Conservation (phyloP, 1,284 basidiomycete species). For the Melampsora larici-populina region DNA sequence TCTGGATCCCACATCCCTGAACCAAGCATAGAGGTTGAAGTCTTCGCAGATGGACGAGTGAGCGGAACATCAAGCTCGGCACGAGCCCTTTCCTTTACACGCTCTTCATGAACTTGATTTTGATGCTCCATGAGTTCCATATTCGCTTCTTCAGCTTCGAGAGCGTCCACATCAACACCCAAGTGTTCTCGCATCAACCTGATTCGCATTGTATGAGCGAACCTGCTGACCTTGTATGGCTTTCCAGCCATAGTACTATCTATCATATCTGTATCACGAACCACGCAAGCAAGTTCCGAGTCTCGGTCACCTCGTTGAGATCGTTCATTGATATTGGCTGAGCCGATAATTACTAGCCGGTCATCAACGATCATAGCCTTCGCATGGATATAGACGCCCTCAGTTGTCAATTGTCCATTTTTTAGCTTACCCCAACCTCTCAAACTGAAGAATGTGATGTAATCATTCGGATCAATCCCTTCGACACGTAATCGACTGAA, state of each 20-base stretch:
- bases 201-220: slow-evolving; percentile 88
- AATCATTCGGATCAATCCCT: slow-evolving; percentile 87
- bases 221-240: slow-evolving; percentile 92
- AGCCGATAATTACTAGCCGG: slow-evolving; percentile 94
- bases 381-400: slow-evolving; percentile 78
- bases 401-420: slow-evolving; percentile 78
- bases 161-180: slow-evolving; percentile 86
- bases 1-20: slow-evolving; percentile 22
- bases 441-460: slow-evolving; percentile 86
- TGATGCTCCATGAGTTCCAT: slow-evolving; percentile 62
- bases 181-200: slow-evolving; percentile 95
- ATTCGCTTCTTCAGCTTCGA: slow-evolving; percentile 62
- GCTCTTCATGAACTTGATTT: slow-evolving; percentile 54
- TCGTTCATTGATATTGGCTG: slow-evolving; percentile 97
- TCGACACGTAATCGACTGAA: slow-evolving; percentile 80
- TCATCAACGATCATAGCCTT: slow-evolving; percentile 95
- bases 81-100: neutral
- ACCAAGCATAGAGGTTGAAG: slow-evolving; percentile 9
- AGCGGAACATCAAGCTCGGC: neutral
- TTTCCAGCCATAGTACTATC: slow-evolving; percentile 84
- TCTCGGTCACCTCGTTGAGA: slow-evolving; percentile 94
- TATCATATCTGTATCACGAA: slow-evolving; percentile 95
- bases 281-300: slow-evolving; percentile 86
- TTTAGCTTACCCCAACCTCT: slow-evolving; percentile 90
- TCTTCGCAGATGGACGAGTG: slow-evolving; percentile 4